Conservation (phyloP, 1,139 yeast species). For the Yamadazyma buinensis region DNA sequence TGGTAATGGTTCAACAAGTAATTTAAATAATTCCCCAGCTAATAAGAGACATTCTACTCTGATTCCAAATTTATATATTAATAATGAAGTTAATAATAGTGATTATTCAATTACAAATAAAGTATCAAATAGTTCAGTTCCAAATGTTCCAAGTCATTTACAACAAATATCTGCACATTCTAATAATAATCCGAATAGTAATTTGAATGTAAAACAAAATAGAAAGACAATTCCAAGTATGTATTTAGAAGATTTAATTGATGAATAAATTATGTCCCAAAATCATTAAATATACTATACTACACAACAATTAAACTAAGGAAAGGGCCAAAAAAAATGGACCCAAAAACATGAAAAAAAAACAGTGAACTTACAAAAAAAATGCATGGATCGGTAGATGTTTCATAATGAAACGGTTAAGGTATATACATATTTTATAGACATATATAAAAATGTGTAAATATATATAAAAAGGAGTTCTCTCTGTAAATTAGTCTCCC, state of each 20-base stretch:
- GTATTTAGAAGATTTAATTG: conserved; percentile 56
- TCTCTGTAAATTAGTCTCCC: too few relatives aligned
- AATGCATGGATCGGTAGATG: too few relatives aligned
- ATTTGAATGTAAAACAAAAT: conserved; percentile 11
- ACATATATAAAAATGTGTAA: too few relatives aligned
- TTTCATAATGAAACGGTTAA: too few relatives aligned
- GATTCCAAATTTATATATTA: conserved; percentile 35
- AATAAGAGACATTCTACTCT: conserved; percentile 30
- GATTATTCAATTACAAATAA: conserved; percentile 25
- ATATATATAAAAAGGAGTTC: too few relatives aligned
- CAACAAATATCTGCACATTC: conserved; percentile 11
- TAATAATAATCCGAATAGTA: neutral
- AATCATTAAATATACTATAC: too few relatives aligned
- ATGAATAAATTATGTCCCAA: too few relatives aligned
- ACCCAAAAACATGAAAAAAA: too few relatives aligned
- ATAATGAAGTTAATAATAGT: conserved; percentile 32
- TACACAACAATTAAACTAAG: too few relatives aligned
- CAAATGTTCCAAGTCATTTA: conserved; percentile 11
- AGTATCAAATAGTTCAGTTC: conserved; percentile 7
- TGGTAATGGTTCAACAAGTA: conserved; percentile 20
- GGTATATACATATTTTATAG: too few relatives aligned
- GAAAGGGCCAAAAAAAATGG: too few relatives aligned
- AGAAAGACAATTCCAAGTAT: conserved; percentile 50
- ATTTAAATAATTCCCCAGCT: conserved; percentile 25
- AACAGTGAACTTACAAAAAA: too few relatives aligned